phyloP scores from a whole-genome alignment of 441 rosid genomes.

The Euphorbia schlechtendalii region DNA sequence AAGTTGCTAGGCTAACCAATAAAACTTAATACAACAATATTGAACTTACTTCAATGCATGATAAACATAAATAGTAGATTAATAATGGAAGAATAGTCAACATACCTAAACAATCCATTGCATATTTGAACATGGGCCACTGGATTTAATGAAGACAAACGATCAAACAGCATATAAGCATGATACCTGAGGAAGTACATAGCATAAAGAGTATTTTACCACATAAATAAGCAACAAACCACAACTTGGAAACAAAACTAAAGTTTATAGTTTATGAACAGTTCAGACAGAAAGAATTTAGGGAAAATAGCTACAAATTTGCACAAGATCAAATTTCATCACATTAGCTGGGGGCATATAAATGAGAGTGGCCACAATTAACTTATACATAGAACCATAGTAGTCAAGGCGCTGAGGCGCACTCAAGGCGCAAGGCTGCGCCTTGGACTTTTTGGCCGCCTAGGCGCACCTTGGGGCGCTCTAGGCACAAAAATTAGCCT shows the following conservation, averaged over 20 bases:
- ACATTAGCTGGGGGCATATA: not conserved
- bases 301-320: too few species aligned
- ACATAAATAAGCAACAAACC: not conserved
- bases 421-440: too few species aligned
- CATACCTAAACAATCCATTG: slow-evolving; percentile 73
- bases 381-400: too few species aligned
- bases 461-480: too few species aligned
- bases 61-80: not conserved
- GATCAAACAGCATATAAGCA: slow-evolving; percentile 74
- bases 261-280: not conserved
- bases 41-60: too few species aligned
- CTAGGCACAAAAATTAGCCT: too few species aligned
- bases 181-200: slow-evolving; percentile 60
- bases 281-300: too few species aligned
- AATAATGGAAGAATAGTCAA: slow-evolving; percentile 10
- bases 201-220: slow-evolving; percentile 9
- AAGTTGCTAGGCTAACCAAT: too few species aligned
- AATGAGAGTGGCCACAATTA: not conserved
- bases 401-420: too few species aligned
- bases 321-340: too few species aligned
- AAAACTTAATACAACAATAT: too few species aligned
- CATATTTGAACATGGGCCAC: slow-evolving; percentile 91
- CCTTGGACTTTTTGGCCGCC: too few species aligned
- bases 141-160: slow-evolving; percentile 81
- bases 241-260: not conserved